Evolutionary conservation across 2,329 filamentous ascomycete species (phyloP).

Genomic region (Pestalotiopsis sp.): DNA sequence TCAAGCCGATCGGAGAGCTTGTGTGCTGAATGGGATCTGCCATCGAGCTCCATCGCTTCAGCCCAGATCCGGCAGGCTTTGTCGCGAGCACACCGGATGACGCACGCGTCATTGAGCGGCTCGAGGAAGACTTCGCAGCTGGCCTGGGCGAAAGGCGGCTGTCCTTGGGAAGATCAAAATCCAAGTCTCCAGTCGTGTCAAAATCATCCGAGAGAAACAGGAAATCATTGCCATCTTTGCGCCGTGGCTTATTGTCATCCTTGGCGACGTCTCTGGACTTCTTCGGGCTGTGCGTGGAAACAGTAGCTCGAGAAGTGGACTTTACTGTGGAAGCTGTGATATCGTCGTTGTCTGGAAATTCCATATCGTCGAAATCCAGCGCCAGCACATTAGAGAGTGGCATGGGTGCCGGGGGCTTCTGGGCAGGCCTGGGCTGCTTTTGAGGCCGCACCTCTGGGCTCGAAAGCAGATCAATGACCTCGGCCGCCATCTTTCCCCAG

Average conservation of each 20-base stretch:
- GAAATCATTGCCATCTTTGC: constrained; percentile 27
- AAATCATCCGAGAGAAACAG: constrained; percentile 44
- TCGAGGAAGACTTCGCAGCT: constrained; percentile 8
- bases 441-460: constrained; percentile 27
- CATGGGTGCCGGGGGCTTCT: background rate
- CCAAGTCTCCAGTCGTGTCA: constrained; percentile 41
- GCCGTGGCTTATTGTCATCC: background rate
- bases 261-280: constrained; percentile 18
- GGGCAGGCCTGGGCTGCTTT: background rate
- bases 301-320: background rate
- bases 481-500: constrained; percentile 22
- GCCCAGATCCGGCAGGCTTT: background rate
- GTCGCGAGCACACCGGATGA: constrained; percentile 19
- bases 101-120: constrained; percentile 17
- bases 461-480: constrained; percentile 38
- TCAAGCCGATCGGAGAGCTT: constrained; percentile 24
- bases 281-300: background rate
- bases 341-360: constrained; percentile 8
- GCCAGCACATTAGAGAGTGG: constrained; percentile 11
- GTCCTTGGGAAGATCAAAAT: constrained; percentile 28
- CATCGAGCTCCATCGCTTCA: constrained; percentile 25
- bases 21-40: constrained; percentile 32
- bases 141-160: constrained; percentile 18
- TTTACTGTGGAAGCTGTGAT: background rate
- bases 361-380: constrained; percentile 16